These are phyloP conservation scores for Pugionium dolabratum DNA, from an alignment of 345 rosid species.

Conservation along the genomic window DNA sequence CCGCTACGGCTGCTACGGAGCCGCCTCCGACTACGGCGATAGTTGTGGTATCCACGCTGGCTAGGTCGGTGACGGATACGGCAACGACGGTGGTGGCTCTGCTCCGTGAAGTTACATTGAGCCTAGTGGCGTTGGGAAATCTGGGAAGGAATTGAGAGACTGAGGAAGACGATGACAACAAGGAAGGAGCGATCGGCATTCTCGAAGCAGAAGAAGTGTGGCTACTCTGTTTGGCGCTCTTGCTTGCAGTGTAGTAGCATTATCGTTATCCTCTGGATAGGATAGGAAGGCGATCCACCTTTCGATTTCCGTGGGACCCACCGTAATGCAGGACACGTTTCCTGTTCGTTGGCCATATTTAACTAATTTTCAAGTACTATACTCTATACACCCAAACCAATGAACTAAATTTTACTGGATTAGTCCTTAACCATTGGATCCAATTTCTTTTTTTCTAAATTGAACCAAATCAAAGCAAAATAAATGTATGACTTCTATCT, in stretches of 20 bases:
- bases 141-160: slow-evolving; percentile 44
- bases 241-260: slow-evolving; percentile 18
- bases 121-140: slow-evolving; percentile 24
- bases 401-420: too few species aligned
- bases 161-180: slow-evolving; percentile 47
- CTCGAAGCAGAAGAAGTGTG: slow-evolving; percentile 35
- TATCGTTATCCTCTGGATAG: slow-evolving; percentile 43
- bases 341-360: not conserved
- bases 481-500: too few species aligned
- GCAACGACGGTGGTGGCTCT: slow-evolving; percentile 44
- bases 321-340: not conserved
- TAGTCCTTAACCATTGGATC: too few species aligned
- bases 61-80: slow-evolving; percentile 47
- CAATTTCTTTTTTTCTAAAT: too few species aligned
- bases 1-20: slow-evolving; percentile 84
- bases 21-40: slow-evolving; percentile 81
- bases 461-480: too few species aligned
- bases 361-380: not conserved
- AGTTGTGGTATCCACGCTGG: slow-evolving; percentile 56
- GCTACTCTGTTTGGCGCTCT: slow-evolving; percentile 36
- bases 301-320: slow-evolving; percentile 46
- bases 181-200: slow-evolving; percentile 69
- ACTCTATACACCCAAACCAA: too few species aligned
- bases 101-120: slow-evolving; percentile 36
- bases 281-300: slow-evolving; percentile 35